A percentile compares a stretch with the other conserved stretches of the same genome.
Evolutionary conservation across 805 yeast genomes (phyloP).

Genomic region (Clavispora phyllophila): DNA sequence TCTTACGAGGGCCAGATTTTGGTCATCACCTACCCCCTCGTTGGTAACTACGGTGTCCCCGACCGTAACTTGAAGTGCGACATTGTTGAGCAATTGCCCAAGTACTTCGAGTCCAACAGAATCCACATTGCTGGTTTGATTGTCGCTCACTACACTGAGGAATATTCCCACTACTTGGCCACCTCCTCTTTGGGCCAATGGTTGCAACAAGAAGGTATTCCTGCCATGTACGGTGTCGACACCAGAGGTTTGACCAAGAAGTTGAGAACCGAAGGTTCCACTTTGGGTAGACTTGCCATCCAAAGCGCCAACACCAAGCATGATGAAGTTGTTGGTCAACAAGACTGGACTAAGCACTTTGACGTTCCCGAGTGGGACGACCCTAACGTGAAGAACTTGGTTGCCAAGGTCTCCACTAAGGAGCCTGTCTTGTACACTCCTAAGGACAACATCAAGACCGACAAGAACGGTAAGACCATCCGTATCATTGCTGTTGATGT

Average conservation of each 20-base stretch:
- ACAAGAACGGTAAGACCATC: conserved; percentile 67
- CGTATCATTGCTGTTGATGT: conserved; percentile 91
- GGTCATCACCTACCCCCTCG: conserved; percentile 93
- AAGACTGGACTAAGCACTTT: conserved; percentile 58
- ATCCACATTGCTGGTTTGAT: conserved; percentile 97
- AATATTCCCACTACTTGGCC: conserved; percentile 91
- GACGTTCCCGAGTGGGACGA: conserved; percentile 85
- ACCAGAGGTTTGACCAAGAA: conserved; percentile 92
- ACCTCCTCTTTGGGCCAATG: conserved; percentile 87
- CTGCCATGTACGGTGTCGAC: conserved; percentile 97
- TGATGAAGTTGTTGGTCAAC: conserved; percentile 26
- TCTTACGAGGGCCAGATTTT: conserved; percentile 96
- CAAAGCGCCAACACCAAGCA: conserved; percentile 38
- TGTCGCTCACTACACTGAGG: conserved; percentile 94
- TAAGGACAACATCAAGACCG: conserved; percentile 47
- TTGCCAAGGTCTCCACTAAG: conserved; percentile 79
- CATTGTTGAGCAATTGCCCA: conserved; percentile 69
- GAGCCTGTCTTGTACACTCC: conserved; percentile 78
- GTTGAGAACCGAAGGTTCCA: conserved; percentile 88
- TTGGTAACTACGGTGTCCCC: conserved; percentile 99
- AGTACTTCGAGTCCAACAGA: conserved; percentile 85
- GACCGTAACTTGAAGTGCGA: conserved; percentile 73
- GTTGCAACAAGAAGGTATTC: conserved; percentile 87
- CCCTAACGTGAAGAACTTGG: conserved; percentile 88
- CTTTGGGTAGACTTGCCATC: conserved; percentile 80